phyloP scores from a whole-genome alignment of 257 asterid species.

The Jaltomata sinuosa region DNA sequence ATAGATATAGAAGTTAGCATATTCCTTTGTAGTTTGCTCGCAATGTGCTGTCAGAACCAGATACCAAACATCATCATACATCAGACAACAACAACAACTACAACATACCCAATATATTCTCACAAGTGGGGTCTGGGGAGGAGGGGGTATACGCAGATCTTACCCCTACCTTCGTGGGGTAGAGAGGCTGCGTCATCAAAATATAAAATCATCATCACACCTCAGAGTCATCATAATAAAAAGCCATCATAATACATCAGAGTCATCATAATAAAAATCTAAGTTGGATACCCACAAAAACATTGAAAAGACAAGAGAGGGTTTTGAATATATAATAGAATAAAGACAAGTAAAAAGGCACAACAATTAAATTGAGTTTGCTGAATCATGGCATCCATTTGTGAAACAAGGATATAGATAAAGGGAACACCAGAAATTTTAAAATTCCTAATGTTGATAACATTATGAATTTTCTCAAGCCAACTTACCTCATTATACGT shows the following conservation, averaged over 20 bases:
- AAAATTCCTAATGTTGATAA: neutral
- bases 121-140: no score
- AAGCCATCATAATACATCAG: neutral
- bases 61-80: neutral
- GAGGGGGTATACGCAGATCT: no score
- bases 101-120: no score
- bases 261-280: neutral
- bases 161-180: no score
- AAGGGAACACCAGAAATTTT: neutral
- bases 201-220: neutral
- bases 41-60: neutral
- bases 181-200: no score
- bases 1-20: neutral
- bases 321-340: neutral
- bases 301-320: neutral
- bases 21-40: neutral
- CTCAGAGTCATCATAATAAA: neutral
- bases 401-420: neutral
- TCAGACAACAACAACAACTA: neutral
- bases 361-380: neutral
- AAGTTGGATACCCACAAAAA: neutral
- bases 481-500: conserved; percentile 90
- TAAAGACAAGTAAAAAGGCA: neutral
- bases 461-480: neutral
- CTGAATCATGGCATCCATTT: neutral